phyloP scores from a whole-genome alignment of 2,329 filamentous ascomycete species.

The Davidsoniella australis region DNA sequence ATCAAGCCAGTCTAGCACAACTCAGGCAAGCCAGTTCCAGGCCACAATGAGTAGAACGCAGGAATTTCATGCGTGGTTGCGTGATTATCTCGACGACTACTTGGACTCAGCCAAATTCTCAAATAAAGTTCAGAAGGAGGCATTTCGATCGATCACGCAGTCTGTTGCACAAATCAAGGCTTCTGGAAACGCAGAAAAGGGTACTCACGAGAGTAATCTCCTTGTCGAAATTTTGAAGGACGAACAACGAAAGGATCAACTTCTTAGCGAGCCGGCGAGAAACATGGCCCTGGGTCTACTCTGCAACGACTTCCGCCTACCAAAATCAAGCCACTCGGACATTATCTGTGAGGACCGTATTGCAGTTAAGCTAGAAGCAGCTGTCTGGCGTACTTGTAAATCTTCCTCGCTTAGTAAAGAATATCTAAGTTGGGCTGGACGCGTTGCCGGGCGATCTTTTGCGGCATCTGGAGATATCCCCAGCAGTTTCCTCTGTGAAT shows the following conservation, averaged over 20 bases:
- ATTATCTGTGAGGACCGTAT: conserved; percentile 50
- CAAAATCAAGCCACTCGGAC: conserved; percentile 28
- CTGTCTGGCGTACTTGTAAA: conserved; percentile 62
- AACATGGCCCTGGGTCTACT: conserved; percentile 56
- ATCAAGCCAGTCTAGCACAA: conserved; percentile 60
- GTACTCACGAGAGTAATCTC: conserved; percentile 61
- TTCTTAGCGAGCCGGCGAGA: conserved; percentile 55
- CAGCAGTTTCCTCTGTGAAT: conserved; percentile 41
- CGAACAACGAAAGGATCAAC: conserved; percentile 37
- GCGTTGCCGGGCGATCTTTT: conserved; percentile 70
- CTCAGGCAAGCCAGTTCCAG: conserved; percentile 68
- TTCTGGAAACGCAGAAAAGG: conserved; percentile 51
- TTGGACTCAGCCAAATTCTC: conserved; percentile 32
- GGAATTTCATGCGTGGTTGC: conserved; percentile 64
- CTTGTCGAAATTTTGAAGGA: conserved; percentile 68
- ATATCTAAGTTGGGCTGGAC: conserved; percentile 73
- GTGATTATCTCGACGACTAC: conserved; percentile 48
- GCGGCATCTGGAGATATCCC: conserved; percentile 55
- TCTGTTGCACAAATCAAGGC: conserved; percentile 51
- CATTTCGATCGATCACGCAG: conserved; percentile 50
- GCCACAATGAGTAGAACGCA: conserved; percentile 60
- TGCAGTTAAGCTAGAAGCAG: conserved; percentile 42
- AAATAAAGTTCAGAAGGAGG: conserved; percentile 27
- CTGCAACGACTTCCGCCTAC: conserved; percentile 54
- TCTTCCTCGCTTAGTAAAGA: conserved; percentile 43